A percentile compares a stretch with the other conserved stretches of the same genome.
phyloP scores from a whole-genome alignment of 192 early-diverging fungal genomes.

The Dissophora ornata region DNA sequence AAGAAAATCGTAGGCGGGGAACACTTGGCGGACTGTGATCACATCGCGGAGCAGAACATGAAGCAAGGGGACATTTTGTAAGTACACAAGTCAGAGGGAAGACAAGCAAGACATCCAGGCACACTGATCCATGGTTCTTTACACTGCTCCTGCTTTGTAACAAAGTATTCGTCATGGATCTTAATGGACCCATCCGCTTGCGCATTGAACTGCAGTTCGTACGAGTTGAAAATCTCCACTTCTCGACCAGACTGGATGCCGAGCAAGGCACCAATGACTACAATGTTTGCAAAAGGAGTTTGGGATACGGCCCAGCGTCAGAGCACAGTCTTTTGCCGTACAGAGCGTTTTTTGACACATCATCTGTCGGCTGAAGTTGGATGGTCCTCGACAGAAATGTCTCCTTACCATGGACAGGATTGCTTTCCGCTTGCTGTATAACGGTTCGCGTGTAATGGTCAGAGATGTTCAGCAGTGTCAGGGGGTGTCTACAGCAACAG shows the following conservation, averaged over 20 bases:
- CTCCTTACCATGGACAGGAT: constrained; percentile 33
- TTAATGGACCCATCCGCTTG: constrained; percentile 56
- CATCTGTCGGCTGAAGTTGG: no score
- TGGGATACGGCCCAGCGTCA: no score
- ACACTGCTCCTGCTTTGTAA: constrained; percentile 84
- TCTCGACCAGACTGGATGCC: constrained; percentile 81
- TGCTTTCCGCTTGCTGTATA: constrained; percentile 62
- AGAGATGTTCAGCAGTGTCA: constrained; percentile 89
- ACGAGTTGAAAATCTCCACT: constrained; percentile 90
- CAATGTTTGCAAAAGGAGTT: no score
- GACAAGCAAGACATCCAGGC: no score
- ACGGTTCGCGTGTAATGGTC: constrained; percentile 85
- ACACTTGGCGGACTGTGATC: constrained; percentile 86
- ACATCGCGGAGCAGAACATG: no score
- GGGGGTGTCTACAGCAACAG: constrained; percentile 72
- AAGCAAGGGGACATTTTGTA: neutral
- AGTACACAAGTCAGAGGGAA: no score
- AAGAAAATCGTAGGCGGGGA: constrained; percentile 82
- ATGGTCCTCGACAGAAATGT: neutral
- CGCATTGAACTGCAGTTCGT: constrained; percentile 69
- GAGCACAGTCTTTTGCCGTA: no score
- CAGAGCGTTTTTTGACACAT: no score
- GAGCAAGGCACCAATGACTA: constrained; percentile 81
- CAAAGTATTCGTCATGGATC: constrained; percentile 73
- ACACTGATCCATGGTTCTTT: no score